Percentiles rank a stretch among this genome's conserved stretches.
Evolutionary conservation across 768 basidiomycete species (phyloP).

Genomic region (Chalciporus piperatus): DNA sequence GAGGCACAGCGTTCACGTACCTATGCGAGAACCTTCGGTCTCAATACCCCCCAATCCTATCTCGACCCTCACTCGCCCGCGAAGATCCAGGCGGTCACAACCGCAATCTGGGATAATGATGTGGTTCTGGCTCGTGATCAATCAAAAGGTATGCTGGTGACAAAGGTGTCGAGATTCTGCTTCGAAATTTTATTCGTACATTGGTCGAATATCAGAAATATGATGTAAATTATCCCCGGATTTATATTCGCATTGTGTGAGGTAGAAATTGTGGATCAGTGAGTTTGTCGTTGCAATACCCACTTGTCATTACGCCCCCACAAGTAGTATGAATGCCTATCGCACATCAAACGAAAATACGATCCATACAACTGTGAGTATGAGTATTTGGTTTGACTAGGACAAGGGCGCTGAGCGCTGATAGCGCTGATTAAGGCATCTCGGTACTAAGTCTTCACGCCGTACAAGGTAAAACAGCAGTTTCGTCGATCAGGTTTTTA

Average conservation of each 20-base stretch:
- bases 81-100: slow-evolving; percentile 7
- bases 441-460: slow-evolving; percentile 10
- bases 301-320: no score
- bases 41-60: slow-evolving; percentile 12
- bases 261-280: no score
- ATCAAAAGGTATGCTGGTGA: background rate
- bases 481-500: background rate
- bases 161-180: no score
- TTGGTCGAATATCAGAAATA: no score
- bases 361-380: slow-evolving; percentile 19
- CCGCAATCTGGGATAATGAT: slow-evolving; percentile 18
- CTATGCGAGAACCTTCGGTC: no score
- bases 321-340: slow-evolving; percentile 11
- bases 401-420: no score
- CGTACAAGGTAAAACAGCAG: slow-evolving; percentile 14
- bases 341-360: slow-evolving; percentile 21
- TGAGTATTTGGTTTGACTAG: no score
- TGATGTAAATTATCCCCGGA: no score
- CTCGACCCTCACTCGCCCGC: slow-evolving; percentile 10
- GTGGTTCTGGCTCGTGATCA: slow-evolving; percentile 13
- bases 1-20: no score
- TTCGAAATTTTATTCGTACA: no score
- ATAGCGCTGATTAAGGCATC: no score
- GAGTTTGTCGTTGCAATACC: no score
- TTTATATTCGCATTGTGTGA: slow-evolving; percentile 1